Evolutionary conservation across 192 early-diverging fungal species (phyloP), one percentile per base, ranked within the genome.

Genomic region (Podila minutissima): DNA sequence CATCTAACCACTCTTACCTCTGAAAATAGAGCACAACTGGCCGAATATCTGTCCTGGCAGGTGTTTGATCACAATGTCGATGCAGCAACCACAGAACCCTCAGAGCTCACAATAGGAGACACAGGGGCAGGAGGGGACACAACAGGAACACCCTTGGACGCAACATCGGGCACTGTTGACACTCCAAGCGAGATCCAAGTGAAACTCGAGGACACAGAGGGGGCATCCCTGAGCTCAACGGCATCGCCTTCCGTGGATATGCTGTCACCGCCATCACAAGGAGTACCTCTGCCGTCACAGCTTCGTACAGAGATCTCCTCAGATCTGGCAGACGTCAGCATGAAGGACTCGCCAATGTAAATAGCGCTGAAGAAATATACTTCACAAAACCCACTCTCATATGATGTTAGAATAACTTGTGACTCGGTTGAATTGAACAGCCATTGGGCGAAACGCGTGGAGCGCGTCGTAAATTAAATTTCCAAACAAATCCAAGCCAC

Each of bases 1-100:
- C 11, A 15, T 13, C 41, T 46, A 46, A 46, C 41, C 41, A 46
- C 41, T 64, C 33, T 0, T 13, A 1, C 41, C 41, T 46, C 15
- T 46, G 41, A 15, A 46, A 46, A 46, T 46, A 76, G 74, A 53
- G 51, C 67, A 41, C 74, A 76, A 33, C 46, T 76, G 12, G 62
- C 67, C 15, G 64, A 10, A 12, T 76, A 76, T 61, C 57, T 76
- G 7, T 76, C 74, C 1, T 65, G 67, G 74, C 62, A 70, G n/a
- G 67, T 76, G 0, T 76, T 76, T 26, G 59, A 76, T 10, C 64
- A 76, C 24, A 38, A 63, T 2, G 19, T 62, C 28, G 66, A 67
- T 4, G 15, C 31, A 7, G 24, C 7, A 1, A 59, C 24, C 24
- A 63, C 67, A 57, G 62, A 11, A 60, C 60, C 29, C n/a, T 9